phyloP scores from a whole-genome alignment of 208 protist genomes.

The Naegleria lovaniensis region DNA sequence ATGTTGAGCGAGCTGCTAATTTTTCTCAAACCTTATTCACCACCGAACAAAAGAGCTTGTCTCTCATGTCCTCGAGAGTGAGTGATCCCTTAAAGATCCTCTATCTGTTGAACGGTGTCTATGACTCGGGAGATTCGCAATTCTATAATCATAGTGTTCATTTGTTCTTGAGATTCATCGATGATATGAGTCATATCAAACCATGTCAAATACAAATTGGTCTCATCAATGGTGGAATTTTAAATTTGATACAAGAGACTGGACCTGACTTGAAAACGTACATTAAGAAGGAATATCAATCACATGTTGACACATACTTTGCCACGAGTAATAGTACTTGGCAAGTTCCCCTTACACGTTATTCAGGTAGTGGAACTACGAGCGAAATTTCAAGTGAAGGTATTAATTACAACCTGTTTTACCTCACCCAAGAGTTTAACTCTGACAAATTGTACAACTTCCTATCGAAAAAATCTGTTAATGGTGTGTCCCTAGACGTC shows the following conservation, averaged over 20 bases:
- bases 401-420: background rate
- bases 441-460: background rate
- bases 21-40: background rate
- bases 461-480: background rate
- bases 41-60: background rate
- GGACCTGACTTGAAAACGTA: background rate
- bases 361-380: background rate
- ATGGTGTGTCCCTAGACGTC: background rate
- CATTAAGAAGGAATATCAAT: background rate
- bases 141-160: background rate
- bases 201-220: background rate
- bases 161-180: background rate
- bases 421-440: background rate
- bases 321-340: background rate
- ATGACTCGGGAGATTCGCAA: background rate
- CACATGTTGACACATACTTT: background rate
- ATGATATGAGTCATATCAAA: conserved; percentile 8
- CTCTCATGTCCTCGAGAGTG: background rate
- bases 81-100: background rate
- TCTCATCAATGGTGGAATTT: background rate
- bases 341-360: background rate
- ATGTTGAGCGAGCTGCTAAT: background rate
- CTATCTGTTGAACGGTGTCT: background rate
- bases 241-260: background rate
- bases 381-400: background rate